These are phyloP conservation scores for Candida insectorum DNA, from an alignment of 805 yeast genomes.

Conservation along the genomic window DNA sequence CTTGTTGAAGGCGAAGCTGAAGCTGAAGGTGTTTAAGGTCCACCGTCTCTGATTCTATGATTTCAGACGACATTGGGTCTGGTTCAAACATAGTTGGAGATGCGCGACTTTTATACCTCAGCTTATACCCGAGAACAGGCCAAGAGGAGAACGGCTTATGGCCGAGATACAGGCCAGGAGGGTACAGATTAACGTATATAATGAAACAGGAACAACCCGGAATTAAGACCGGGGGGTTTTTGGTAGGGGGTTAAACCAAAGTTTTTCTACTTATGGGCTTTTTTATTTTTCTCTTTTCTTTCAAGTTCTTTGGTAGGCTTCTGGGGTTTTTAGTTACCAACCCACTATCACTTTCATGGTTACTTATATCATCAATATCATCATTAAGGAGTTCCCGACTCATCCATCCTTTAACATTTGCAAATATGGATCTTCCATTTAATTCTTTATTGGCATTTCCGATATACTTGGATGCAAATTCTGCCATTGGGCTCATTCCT, in stretches of 20 bases:
- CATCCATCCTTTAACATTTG: conserved; percentile 43
- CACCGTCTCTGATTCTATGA: too few species aligned
- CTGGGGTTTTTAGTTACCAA: conserved; percentile 10
- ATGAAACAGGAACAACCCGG: too few species aligned
- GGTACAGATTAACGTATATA: too few species aligned
- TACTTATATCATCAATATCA: conserved; percentile 24
- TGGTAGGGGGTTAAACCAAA: not conserved
- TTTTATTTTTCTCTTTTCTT: conserved; percentile 10
- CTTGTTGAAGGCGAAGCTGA: conserved; percentile 28
- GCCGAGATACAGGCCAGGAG: too few species aligned
- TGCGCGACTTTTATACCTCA: too few species aligned
- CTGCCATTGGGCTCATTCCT: conserved; percentile 55
- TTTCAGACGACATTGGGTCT: too few species aligned
- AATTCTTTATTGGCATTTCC: conserved; percentile 49
- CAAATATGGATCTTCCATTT: conserved; percentile 33
- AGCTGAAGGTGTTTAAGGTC: conserved; percentile 17
- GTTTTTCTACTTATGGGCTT: conserved; percentile 14
- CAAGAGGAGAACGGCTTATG: too few species aligned
- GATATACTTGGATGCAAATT: conserved; percentile 60
- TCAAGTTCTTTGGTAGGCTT: conserved; percentile 2
- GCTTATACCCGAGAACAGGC: too few species aligned
- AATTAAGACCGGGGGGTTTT: too few species aligned
- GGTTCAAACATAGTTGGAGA: too few species aligned
- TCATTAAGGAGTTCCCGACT: conserved; percentile 30
- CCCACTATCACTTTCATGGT: conserved; percentile 14